Evolutionary conservation across 106 monocot genomes (phyloP), one percentile per base, ranked within the genome.

Genomic region (Allium cepa): DNA sequence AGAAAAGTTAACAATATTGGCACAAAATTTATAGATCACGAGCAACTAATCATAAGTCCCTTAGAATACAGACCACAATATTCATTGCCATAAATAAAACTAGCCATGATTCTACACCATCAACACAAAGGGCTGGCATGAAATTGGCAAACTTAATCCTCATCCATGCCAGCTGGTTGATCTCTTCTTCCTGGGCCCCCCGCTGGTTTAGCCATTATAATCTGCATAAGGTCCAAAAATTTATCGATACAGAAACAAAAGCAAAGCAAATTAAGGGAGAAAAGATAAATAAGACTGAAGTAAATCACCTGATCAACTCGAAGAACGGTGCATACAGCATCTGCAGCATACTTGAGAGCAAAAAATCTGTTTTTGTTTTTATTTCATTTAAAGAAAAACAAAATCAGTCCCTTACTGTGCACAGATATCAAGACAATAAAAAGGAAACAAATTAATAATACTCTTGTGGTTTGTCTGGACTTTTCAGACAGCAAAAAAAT

Each of bases 251-350:
- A 36, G 36, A 2, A 28, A 56, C 63, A 60, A 69, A 76, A 14
- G 17, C 18, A 0, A 12, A 6, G 10, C 9, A 1, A 53, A 12
- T 22, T 48, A 48, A 12, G 27, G 51, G 53, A 18, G 27, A 4
- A 51, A 67, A 15, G 11, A 4, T 36, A 5, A 36, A 36, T 36
- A 36, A 36, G 36, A 36, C 10, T 26, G 52, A 66, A 4, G 17
- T 58, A 1, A 49, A 50, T 58, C 51, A 99, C 97, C 89, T 99
- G 97, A 73, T 99, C 97, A 47, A 99, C 92, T 47, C 97, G 84
- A 14, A 99, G 92, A 76, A 99, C 92, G 46, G 97, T 99, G 71
- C 92, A 93, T 5, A 82, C 97, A 69, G 97, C 92, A 87, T 99
- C 97, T 17, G 97, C 84, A 70, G 97, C 92, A 81, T 93, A 99